Base-by-base conservation (phyloP, 345 rosid species). In the Hypericum perforatum region DNA sequence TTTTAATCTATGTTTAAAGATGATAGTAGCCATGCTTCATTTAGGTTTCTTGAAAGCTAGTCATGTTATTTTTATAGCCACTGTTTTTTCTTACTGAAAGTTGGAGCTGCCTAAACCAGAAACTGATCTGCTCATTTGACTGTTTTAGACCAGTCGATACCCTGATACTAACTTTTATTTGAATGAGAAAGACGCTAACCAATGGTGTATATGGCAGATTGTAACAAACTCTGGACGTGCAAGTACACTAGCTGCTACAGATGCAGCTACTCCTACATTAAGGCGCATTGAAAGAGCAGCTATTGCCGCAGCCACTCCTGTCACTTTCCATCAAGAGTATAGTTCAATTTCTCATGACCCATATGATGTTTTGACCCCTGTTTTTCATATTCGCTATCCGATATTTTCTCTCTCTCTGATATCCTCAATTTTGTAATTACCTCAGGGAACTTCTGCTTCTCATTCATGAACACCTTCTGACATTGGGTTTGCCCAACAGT, bases 281-380 rank as follows among this genome's bases (percentile, higher is more conserved):
- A 81, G 85, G 66, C 98, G 98, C 67, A 92, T 92, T 47, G 98
- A 92, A 69, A 82, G 98, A 80, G 98, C 96, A 11, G 98, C 98
- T 60, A 81, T 92, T 37, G 98, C 96, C 41, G 96, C 96, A 53
- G 98, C 98, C 6, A 92, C 98, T 53, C 98, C 98, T 57, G 88
- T 92, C 56, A 78, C 90, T 55, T 92, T 88, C 61, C 90, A 92
- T 67, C 74, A 89, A 50, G 77, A 82, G 94, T 84, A 64, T 43
- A 39, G 49, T 5, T 39, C 29, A 15, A 22, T 48, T 41, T 8
- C 36, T 43, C 45, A 5, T 12, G 32, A 43, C 9, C 32, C 40
- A 16, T 40, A 9, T 14, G 11, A 38, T 13, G 0, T 47, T 12
- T 6, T 39, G 1, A 4, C 47, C 52, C 15, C 8, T 69, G 8